phyloP scores from a whole-genome alignment of 768 basidiomycete genomes.

The Mycena indigotica region DNA sequence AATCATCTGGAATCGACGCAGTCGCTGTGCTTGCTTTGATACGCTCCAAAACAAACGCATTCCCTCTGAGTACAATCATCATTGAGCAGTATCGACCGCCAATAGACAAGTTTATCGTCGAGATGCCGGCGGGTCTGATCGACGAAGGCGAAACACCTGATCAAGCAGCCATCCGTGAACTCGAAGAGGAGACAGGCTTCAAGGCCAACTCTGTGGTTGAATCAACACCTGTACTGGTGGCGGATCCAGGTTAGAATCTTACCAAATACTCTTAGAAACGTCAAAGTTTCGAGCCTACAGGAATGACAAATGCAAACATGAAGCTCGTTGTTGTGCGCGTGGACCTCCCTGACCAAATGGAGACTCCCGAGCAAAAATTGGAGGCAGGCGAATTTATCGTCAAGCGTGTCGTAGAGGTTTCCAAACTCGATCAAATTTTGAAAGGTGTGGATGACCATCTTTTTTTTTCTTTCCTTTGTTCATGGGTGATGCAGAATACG shows the following conservation, averaged over 20 bases:
- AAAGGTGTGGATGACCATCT: constrained; percentile 55
- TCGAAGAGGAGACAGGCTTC: constrained; percentile 93
- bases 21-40: constrained; percentile 86
- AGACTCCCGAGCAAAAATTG: constrained; percentile 71
- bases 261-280: constrained; percentile 1
- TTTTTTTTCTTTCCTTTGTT: not conserved
- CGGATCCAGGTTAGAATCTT: constrained; percentile 62
- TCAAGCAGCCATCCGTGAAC: constrained; percentile 80
- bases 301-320: constrained; percentile 96
- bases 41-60: constrained; percentile 69
- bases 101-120: constrained; percentile 71
- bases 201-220: constrained; percentile 65
- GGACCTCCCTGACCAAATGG: constrained; percentile 63
- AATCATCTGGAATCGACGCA: constrained; percentile 78
- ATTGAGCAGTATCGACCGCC: constrained; percentile 94
- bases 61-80: constrained; percentile 77
- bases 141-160: constrained; percentile 85
- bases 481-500: constrained; percentile 48
- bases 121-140: constrained; percentile 76
- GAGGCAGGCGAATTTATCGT: constrained; percentile 88
- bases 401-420: constrained; percentile 67
- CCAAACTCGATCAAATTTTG: constrained; percentile 62
- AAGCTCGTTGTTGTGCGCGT: constrained; percentile 78
- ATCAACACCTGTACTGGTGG: constrained; percentile 60
- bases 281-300: constrained; percentile 37